Evolutionary conservation across 1,284 basidiomycete species (phyloP), one percentile per base, ranked within the genome.

Genomic region (Kwoniella shivajii): DNA sequence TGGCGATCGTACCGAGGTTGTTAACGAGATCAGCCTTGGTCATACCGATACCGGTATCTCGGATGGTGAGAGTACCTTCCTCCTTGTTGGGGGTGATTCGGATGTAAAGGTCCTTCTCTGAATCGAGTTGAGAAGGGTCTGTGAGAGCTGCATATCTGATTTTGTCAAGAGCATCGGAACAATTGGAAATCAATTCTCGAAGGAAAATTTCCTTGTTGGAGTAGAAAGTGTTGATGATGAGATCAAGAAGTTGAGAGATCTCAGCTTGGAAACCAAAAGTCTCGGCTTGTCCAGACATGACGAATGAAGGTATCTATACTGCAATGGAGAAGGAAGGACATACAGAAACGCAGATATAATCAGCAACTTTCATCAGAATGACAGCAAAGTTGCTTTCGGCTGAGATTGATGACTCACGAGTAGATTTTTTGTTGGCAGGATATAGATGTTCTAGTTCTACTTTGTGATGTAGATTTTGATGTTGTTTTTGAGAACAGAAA

Each of bases 1-100:
- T 99, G 82, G 95, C 95, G 78, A 99, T 99, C 58, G 96, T 99
- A 84, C 95, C 96, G 65, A 99, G 86, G 86, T 99, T 99, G 69
- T 74, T 74, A 54, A 74, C 74, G 39, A 76, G 62, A 60, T 75
- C 74, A 61, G 92, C 92, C 85, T 97, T 97, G 83, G 92, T 97
- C 92, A 96, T 96, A 79, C 96, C 95, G 68, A 99, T 84, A 88
- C 96, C 96, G 60, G 92, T 90, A 80, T 99, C 95, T 63, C 92
- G 90, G 80, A 99, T 88, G 78, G 85, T 83, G 60, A 99, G 86
- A 60, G 88, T 80, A 79, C 95, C 96, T 84, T 90, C 89, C 82
- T 96, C 93, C 84, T 93, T 93, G 86, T 98, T 88, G 64, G 92
- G 92, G 65, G 82, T 85, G 83, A 97, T 91, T 59, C 90, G 88